Base-by-base conservation (phyloP, 176 grass and related monocot species). In the Zea luxurians region DNA sequence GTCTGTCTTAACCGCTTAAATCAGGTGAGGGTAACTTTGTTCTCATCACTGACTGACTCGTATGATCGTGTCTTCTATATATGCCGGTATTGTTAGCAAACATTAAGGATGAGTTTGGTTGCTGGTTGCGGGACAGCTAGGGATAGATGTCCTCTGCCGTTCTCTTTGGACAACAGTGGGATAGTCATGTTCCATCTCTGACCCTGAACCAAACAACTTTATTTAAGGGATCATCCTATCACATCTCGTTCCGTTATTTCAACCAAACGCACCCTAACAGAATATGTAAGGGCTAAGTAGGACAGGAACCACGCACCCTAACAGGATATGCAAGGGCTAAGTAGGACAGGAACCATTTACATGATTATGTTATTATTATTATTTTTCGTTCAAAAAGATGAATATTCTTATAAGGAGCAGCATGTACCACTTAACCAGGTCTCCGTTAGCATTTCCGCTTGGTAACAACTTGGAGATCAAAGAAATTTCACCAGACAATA, bases 1-100 rank as follows among this genome's bases (percentile, higher is more conserved):
- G 93, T 99, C 40, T 95, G 92, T 73, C 90, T 99, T 64, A 91
- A 95, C 69, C 96, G 90, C 58, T 82, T 95, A 77, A 95, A 99
- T 88, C 92, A 95, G 89, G 96, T 87, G 47, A 77, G 55, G 17
- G 41, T 46, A 81, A 41, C 20, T 79, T 71, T 61, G 45, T 62
- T 76, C 4, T 12, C 2, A 43, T 44, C 48, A 50, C 7, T 70
- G 27, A 2, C 12, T 66, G 27, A 2, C 12, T 66, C 71, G 13
- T 71, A 17, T 7, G 10, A 11, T 4, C 3, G 0, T 48, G 15
- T 48, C 8, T 80, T 83, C 43, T 27, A 44, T n/a, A 34, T 27
- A 34, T 16, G 1, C 6, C 6, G 42, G 13, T 68, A 46, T 27
- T 47, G n/a, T 46, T 46, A 7, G 10, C 6, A 7, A 37, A 27